Evolutionary conservation across 805 yeast species (phyloP).

Genomic region (Metschnikowia chrysomelidarum): DNA sequence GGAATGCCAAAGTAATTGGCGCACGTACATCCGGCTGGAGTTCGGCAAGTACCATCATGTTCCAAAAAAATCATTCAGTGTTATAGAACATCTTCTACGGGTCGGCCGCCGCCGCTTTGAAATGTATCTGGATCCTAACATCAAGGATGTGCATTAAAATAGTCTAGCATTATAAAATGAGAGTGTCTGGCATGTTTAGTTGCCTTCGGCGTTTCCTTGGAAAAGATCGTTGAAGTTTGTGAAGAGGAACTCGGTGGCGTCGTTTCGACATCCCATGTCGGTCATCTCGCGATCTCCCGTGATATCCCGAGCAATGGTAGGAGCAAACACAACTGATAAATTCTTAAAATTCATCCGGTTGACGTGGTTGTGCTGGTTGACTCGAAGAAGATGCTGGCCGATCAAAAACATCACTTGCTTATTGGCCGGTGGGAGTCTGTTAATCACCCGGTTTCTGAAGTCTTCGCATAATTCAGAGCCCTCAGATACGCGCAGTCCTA

Average conservation of each 20-base stretch:
- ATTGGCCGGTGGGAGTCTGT: conserved; percentile 66
- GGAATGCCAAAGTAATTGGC: conserved; percentile 45
- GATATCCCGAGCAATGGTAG: conserved; percentile 79
- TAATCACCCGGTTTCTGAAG: conserved; percentile 44
- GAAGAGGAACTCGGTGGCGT: conserved; percentile 70
- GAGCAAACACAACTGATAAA: conserved; percentile 90
- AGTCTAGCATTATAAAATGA: not conserved
- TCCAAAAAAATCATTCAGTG: conserved; percentile 75
- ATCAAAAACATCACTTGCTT: conserved; percentile 52
- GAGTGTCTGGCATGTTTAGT: not conserved
- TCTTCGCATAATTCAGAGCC: conserved; percentile 32
- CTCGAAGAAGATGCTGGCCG: conserved; percentile 61
- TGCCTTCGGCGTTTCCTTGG: conserved; percentile 16
- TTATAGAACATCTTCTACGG: conserved; percentile 81
- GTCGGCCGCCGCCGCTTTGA: conserved; percentile 71
- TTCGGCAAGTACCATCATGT: conserved; percentile 57
- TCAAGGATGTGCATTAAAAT: conserved; percentile 57
- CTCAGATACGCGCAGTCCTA: conserved; percentile 27
- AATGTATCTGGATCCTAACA: conserved; percentile 65
- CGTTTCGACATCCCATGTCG: conserved; percentile 81
- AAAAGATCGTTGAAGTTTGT: conserved; percentile 45
- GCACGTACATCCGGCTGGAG: conserved; percentile 51
- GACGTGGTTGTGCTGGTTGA: conserved; percentile 48
- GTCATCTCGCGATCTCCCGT: conserved; percentile 77
- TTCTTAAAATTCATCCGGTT: conserved; percentile 86